phyloP scores from a whole-genome alignment of 805 yeast genomes.

The Metschnikowia corniflorae region DNA sequence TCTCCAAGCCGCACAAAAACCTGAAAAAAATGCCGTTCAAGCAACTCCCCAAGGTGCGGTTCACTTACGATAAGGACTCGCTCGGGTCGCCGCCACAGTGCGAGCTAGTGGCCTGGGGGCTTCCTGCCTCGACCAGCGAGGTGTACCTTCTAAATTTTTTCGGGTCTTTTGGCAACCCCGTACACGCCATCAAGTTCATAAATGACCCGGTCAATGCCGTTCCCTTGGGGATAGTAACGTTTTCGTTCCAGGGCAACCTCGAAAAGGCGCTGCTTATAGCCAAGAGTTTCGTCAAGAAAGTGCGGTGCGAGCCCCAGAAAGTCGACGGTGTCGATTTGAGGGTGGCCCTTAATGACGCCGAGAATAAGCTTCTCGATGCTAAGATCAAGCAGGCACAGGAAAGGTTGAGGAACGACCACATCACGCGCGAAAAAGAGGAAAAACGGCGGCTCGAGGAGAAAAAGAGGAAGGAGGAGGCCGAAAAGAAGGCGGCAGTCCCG shows the following conservation, averaged over 20 bases:
- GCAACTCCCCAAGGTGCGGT: conserved; percentile 41
- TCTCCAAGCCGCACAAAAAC: conserved; percentile 36
- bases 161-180: conserved; percentile 55
- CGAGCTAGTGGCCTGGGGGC: conserved; percentile 67
- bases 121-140: conserved; percentile 53
- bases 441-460: conserved; percentile 21
- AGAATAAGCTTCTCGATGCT: conserved; percentile 34
- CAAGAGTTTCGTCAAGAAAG: conserved; percentile 25
- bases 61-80: conserved; percentile 63
- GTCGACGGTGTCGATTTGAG: conserved; percentile 52
- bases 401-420: conserved; percentile 22
- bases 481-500: conserved; percentile 1
- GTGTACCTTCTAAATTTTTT: conserved; percentile 48
- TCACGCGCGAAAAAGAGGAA: conserved; percentile 32
- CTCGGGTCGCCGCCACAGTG: conserved; percentile 70
- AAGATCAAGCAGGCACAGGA: conserved; percentile 29
- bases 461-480: conserved; percentile 10
- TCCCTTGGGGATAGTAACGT: conserved; percentile 68
- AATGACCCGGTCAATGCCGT: conserved; percentile 74
- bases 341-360: conserved; percentile 50
- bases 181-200: conserved; percentile 54
- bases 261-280: conserved; percentile 44
- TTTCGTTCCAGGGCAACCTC: conserved; percentile 55
- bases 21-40: conserved; percentile 42
- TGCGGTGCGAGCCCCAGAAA: conserved; percentile 29